Evolutionary conservation across 306 rosid genomes (phyloP).

Genomic region (Gillenia trifoliata): DNA sequence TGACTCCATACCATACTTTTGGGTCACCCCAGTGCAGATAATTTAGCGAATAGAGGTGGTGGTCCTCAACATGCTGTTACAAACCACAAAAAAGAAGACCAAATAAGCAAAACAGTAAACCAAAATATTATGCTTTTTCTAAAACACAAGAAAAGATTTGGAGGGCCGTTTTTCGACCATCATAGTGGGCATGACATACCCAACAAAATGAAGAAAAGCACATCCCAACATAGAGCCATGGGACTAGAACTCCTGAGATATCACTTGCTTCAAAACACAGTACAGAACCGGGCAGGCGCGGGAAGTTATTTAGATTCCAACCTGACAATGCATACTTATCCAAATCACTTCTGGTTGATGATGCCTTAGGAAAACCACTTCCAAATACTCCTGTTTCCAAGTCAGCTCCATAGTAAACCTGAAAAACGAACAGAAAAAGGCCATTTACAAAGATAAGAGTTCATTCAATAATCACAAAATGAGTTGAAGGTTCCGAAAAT

Average conservation of each 20-base stretch:
- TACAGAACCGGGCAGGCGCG: slow-evolving; percentile 88
- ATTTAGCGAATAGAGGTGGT: slow-evolving; percentile 91
- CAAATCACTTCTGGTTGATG: slow-evolving; percentile 33
- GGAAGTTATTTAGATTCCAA: slow-evolving; percentile 88
- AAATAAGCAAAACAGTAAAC: slow-evolving; percentile 18
- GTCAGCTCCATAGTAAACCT: slow-evolving; percentile 97
- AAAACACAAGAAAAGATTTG: not conserved
- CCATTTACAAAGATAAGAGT: slow-evolving; percentile 6
- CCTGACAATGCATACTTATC: slow-evolving; percentile 67
- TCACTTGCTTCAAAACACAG: slow-evolving; percentile 80
- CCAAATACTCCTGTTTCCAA: slow-evolving; percentile 79
- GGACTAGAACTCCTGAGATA: slow-evolving; percentile 95
- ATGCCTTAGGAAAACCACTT: slow-evolving; percentile 89
- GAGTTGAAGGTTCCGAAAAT: not conserved
- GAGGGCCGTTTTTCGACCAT: not conserved
- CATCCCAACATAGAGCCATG: slow-evolving; percentile 98
- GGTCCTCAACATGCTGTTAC: slow-evolving; percentile 95
- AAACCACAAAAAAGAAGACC: slow-evolving; percentile 16
- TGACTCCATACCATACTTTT: slow-evolving; percentile 94
- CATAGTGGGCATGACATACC: slow-evolving; percentile 51
- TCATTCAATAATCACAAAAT: not conserved
- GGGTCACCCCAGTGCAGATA: slow-evolving; percentile 92
- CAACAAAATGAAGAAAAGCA: slow-evolving; percentile 98
- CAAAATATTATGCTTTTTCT: not conserved
- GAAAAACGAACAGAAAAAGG: slow-evolving; percentile 26